phyloP scores from a whole-genome alignment of 768 basidiomycete genomes.

The Xerocomus brunneocitrinus region DNA sequence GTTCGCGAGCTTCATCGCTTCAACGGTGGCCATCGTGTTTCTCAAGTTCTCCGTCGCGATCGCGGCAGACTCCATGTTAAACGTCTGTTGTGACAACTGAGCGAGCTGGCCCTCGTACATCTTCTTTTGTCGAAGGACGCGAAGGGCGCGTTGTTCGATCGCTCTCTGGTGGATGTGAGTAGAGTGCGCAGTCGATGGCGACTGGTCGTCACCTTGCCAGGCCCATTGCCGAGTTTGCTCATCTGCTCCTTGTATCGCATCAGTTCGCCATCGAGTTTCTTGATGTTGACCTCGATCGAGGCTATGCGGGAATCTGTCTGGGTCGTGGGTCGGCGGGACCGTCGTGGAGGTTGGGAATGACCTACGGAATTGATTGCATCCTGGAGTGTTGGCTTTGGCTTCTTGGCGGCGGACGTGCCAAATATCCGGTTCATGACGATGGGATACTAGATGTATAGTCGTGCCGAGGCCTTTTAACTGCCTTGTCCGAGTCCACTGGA shows the following conservation, averaged over 20 bases:
- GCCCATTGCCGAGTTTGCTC: slow-evolving; percentile 87
- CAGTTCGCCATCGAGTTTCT: slow-evolving; percentile 93
- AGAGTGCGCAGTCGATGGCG: not conserved
- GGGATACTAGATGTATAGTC: not conserved
- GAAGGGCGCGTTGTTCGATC: slow-evolving; percentile 89
- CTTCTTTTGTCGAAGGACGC: slow-evolving; percentile 90
- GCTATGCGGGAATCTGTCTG: slow-evolving; percentile 86
- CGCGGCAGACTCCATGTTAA: slow-evolving; percentile 96
- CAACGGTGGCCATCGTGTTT: slow-evolving; percentile 98
- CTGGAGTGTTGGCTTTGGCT: slow-evolving; percentile 79
- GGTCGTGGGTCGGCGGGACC: not conserved
- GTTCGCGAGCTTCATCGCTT: slow-evolving; percentile 94
- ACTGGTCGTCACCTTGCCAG: slow-evolving; percentile 72
- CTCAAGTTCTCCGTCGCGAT: slow-evolving; percentile 96
- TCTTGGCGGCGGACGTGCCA: slow-evolving; percentile 67
- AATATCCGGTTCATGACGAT: slow-evolving; percentile 78
- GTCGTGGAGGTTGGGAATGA: slow-evolving; percentile 5
- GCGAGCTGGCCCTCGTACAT: slow-evolving; percentile 93
- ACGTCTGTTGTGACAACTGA: slow-evolving; percentile 90
- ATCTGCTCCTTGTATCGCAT: slow-evolving; percentile 93
- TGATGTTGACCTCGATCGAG: slow-evolving; percentile 93
- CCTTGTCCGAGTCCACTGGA: not conserved
- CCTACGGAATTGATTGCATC: slow-evolving; percentile 91
- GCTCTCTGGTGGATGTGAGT: slow-evolving; percentile 53
- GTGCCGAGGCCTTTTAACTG: not conserved